Base-by-base conservation (phyloP, 768 basidiomycete species). In the Calocybe gangraenosa region DNA sequence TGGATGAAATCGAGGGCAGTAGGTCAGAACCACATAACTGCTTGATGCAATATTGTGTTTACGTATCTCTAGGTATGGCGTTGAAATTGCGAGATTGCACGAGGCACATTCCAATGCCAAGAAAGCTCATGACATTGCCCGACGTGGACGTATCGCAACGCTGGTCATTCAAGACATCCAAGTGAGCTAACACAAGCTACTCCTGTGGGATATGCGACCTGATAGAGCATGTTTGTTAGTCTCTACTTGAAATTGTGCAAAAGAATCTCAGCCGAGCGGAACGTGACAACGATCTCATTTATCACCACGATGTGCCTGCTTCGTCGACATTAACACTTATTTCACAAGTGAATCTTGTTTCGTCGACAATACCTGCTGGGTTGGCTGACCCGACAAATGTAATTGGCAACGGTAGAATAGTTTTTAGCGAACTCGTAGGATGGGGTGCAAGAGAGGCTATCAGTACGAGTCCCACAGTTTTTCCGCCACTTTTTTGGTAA, bases 221-320 rank as follows among this genome's bases (percentile, higher is more conserved):
- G 31, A 17, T 34, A 17, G 15, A 15, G 6, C 1, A 9, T 11
- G 40, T 30, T 40, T 42, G 14, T n/a, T 59, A 97, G 93, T 89
- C 87, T 1, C 69, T 97, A 13, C 66, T 87, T 19, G 82, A 84
- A 37, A 81, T 70, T 7, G 68, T 96, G 19, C 76, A 84, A 52
- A 80, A 76, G 41, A 77, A 81, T 44, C 63, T 87, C 25, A 64
- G 70, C 3, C 78, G 90, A 11, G 89, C 94, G 0, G 79, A 85
- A 51, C 79, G 91, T 23, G 95, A 98, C 63, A 99, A 99, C 61
- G 88, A 95, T 63, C 69, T 96, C 6, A 96, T 99, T 31, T 99
- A 97, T 66, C 92, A 96, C 54, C 76, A 90, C 40, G 84, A 90
- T 45, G 73, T 95, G 1, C 92, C 94, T 1, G 69, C 92, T 0